Evolutionary conservation across 2,329 filamentous ascomycete genomes (phyloP).

Genomic region (Exophiala sp.): DNA sequence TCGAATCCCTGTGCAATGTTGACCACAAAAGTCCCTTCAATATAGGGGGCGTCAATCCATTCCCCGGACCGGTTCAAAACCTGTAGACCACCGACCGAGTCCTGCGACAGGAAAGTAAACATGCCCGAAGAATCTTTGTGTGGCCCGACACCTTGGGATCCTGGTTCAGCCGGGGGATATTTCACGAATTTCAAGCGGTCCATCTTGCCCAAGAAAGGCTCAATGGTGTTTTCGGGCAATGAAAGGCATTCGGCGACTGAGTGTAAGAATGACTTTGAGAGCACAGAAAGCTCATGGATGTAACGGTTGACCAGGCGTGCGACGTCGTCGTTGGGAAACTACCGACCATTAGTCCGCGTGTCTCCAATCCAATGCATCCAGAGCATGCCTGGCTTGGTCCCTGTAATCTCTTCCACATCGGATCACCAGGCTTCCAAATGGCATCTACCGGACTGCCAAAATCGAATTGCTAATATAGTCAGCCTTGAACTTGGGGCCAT

Average conservation of each 20-base stretch:
- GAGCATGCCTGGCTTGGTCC: not conserved
- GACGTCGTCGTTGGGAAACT: not conserved
- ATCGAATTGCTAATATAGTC: conserved; percentile 1
- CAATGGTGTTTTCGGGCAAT: conserved; percentile 45
- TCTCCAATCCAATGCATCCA: not conserved
- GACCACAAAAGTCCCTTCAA: conserved; percentile 40
- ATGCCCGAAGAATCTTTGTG: conserved; percentile 52
- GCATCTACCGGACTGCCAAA: not conserved
- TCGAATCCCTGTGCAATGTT: conserved; percentile 52
- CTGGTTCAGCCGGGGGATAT: conserved; percentile 41
- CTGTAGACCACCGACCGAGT: conserved; percentile 40
- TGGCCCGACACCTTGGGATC: conserved; percentile 51
- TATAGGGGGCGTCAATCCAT: conserved; percentile 41
- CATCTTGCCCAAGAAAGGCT: conserved; percentile 45
- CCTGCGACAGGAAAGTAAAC: conserved; percentile 47
- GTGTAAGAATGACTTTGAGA: not conserved
- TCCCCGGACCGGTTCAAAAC: conserved; percentile 41
- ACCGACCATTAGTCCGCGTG: not conserved
- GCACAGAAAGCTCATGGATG: not conserved
- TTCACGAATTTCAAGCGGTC: conserved; percentile 53
- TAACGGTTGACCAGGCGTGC: not conserved
- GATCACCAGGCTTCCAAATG: not conserved
- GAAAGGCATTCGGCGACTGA: conserved; percentile 34
- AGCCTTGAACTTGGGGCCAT: not conserved
- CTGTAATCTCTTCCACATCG: not conserved